phyloP scores from a whole-genome alignment of 352 stramenopile genomes.

The Phytophthora ohioensis region DNA sequence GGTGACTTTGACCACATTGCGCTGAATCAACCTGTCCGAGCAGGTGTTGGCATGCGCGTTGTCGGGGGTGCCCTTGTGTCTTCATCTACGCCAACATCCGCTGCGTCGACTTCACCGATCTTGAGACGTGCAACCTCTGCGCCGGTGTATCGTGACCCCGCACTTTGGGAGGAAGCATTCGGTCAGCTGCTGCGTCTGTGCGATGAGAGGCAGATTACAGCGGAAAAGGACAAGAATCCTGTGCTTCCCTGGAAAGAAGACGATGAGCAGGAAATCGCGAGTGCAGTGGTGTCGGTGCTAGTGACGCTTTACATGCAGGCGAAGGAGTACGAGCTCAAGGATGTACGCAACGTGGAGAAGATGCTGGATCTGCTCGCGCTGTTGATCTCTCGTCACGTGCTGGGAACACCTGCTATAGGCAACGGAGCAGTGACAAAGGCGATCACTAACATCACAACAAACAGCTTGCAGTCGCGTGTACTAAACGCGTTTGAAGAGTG shows the following conservation, averaged over 20 bases:
- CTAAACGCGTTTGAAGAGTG: constrained; percentile 89
- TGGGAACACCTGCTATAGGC: constrained; percentile 39
- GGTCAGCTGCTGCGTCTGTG: constrained; percentile 65
- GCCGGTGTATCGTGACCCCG: constrained; percentile 52
- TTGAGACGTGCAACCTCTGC: constrained; percentile 24
- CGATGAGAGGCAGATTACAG: constrained; percentile 47
- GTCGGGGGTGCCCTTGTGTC: constrained; percentile 86
- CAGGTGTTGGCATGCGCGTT: constrained; percentile 90
- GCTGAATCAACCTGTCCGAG: constrained; percentile 79
- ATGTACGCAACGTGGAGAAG: constrained; percentile 63
- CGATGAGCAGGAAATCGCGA: constrained; percentile 84
- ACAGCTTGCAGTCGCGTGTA: constrained; percentile 83
- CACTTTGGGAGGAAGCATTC: constrained; percentile 79
- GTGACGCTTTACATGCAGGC: constrained; percentile 82
- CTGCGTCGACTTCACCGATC: constrained; percentile 31
- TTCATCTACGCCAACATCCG: constrained; percentile 33
- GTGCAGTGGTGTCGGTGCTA: constrained; percentile 74
- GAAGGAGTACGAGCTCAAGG: constrained; percentile 80
- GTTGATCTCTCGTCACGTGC: constrained; percentile 75
- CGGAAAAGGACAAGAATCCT: constrained; percentile 25
- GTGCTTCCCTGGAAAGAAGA: constrained; percentile 61
- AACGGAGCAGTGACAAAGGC: constrained; percentile 44
- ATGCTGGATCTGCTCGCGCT: constrained; percentile 73
- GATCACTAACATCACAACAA: constrained; percentile 77
- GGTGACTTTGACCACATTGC: constrained; percentile 79